A percentile compares a stretch with the other conserved stretches of the same genome.
phyloP scores from a whole-genome alignment of 2,329 filamentous ascomycete genomes.

The Lecanicillium sp. region DNA sequence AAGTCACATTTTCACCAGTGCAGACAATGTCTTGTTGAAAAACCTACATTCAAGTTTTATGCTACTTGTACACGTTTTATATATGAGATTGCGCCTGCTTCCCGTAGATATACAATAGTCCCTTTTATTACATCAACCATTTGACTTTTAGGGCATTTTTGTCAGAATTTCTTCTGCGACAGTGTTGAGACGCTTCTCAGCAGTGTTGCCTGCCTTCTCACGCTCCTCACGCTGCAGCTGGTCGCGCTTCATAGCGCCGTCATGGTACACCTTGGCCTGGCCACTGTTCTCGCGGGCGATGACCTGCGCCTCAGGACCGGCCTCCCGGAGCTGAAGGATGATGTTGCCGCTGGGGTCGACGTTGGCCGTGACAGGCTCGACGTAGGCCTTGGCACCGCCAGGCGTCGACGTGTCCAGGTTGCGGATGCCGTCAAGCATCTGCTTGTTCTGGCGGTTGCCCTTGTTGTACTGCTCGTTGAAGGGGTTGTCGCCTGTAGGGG shows the following conservation, averaged over 20 bases:
- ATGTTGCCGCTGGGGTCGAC: conserved; percentile 47
- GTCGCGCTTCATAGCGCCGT: conserved; percentile 18
- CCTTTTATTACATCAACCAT: not conserved
- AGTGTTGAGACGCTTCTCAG: not conserved
- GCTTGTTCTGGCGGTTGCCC: conserved; percentile 17
- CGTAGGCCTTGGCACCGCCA: conserved; percentile 51
- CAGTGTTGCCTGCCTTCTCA: not conserved
- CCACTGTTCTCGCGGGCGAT: conserved; percentile 43
- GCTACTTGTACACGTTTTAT: conserved; percentile 28
- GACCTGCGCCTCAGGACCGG: conserved; percentile 32
- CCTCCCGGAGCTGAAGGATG: conserved; percentile 36
- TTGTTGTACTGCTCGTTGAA: conserved; percentile 30
- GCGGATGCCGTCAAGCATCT: conserved; percentile 29
- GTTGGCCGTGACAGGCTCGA: conserved; percentile 38
- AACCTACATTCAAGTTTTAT: conserved; percentile 19
- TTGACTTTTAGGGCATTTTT: not conserved
- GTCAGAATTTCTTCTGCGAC: conserved; percentile 6
- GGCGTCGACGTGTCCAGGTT: conserved; percentile 40
- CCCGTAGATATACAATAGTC: conserved; percentile 21
- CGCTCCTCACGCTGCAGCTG: conserved; percentile 2
- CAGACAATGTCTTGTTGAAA: no score
- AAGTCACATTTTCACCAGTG: no score
- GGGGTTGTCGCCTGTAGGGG: conserved; percentile 35
- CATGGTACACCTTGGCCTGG: conserved; percentile 27
- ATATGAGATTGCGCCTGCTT: conserved; percentile 20